Evolutionary conservation across 73 alveolate genomes (phyloP).

Genomic region (Paramecium biaurelia): DNA sequence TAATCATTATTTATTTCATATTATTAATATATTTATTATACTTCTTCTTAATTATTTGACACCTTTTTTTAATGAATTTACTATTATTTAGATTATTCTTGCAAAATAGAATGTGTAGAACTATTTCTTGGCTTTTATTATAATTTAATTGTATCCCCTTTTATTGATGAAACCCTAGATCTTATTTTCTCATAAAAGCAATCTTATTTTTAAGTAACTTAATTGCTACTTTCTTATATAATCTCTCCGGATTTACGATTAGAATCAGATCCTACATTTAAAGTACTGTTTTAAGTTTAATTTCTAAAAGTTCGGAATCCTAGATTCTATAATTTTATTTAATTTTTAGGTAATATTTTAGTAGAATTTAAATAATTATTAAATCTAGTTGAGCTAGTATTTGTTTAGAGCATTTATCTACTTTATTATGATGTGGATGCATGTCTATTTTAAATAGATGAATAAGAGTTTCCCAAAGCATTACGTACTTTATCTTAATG

Average conservation of each 20-base stretch:
- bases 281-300: not conserved
- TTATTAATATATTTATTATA: not conserved
- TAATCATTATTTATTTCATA: not conserved
- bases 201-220: not conserved
- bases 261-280: not conserved
- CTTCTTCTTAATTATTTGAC: not conserved
- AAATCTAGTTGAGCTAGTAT: not conserved
- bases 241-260: not conserved
- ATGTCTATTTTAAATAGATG: not conserved
- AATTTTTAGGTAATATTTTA: not conserved
- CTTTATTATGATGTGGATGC: not conserved
- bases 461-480: not conserved
- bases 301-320: not conserved
- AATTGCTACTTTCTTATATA: not conserved
- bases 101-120: not conserved
- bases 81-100: not conserved
- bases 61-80: not conserved
- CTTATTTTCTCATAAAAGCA: not conserved
- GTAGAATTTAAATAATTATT: not conserved
- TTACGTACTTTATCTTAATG: slow-evolving; percentile 28
- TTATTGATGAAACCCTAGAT: not conserved
- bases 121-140: not conserved
- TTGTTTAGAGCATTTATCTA: not conserved
- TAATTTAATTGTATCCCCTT: not conserved
- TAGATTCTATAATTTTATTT: not conserved